Base-by-base conservation (phyloP, 441 rosid genomes). In the Croton setiger region DNA sequence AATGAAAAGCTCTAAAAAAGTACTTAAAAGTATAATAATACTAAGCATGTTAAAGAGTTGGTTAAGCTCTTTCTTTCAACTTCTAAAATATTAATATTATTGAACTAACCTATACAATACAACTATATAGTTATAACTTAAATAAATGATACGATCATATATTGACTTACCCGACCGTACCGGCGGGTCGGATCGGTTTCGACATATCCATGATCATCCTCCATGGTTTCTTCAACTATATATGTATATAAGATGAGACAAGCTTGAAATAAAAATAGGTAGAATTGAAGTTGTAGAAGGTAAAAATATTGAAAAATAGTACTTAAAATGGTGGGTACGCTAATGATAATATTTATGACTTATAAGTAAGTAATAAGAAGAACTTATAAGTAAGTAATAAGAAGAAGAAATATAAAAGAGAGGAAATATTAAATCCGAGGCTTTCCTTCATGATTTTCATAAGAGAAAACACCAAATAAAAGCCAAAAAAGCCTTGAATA, bases 141-240 rank as follows among this genome's bases (percentile, higher is more conserved):
- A 7, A 18, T 47, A 60, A 11, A 18, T 0, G n/a, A 23, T 43
- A 17, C 0, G n/a, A 17, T 5, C 0, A 33, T 1, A 9, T 0
- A 17, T 27, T 14, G 68, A 84, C 96, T 85, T 85, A 90, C 98
- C 70, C 96, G 89, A 63, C 93, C 86, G 20, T 92, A 92, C 7
- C 97, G 91, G 57, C 89, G 85, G 2, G 88, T 71, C 1, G 97
- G 93, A 78, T 92, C 96, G 33, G 86, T 88, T 77, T 92, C 97
- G 0, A 73, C 87, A 33, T 90, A 92, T 15, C 79, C 79, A 43
- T 47, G 66, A 39, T 74, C 60, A 0, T 37, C 20, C n/a, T 73
- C 57, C n/a, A 71, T 48, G 39, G 77, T 52, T 21, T 60, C 83
- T 47, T 47, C 51, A 79, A 23, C 18, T 60, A 60, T 65, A 60